phyloP scores from a whole-genome alignment of 805 yeast genomes.

The Tetrapisispora namnaoensis region DNA sequence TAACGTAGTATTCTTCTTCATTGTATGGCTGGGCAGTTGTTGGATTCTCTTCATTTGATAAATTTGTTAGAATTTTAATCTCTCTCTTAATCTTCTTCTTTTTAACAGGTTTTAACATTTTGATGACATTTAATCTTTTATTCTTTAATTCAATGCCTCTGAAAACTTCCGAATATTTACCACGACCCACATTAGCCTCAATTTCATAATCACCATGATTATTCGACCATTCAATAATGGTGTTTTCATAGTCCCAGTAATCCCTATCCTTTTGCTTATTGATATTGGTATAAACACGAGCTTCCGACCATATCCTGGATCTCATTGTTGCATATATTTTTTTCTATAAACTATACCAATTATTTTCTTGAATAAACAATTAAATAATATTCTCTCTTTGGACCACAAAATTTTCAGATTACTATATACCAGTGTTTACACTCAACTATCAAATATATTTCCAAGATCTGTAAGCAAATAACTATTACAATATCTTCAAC shows the following conservation, averaged over 20 bases:
- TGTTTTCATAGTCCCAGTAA: constrained; percentile 82
- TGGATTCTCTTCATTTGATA: constrained; percentile 36
- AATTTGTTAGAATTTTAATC: constrained; percentile 74
- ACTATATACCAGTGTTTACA: no score
- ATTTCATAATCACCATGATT: constrained; percentile 59
- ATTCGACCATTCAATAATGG: constrained; percentile 51
- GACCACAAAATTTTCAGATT: no score
- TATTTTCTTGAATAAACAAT: no score
- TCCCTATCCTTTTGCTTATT: constrained; percentile 56
- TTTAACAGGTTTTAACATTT: constrained; percentile 87
- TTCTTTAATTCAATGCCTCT: constrained; percentile 65
- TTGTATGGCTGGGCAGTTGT: constrained; percentile 20
- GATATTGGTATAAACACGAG: constrained; percentile 67
- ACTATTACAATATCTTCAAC: no score
- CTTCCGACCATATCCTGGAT: constrained; percentile 34
- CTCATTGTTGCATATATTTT: constrained; percentile 14
- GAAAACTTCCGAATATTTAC: constrained; percentile 92
- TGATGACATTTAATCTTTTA: constrained; percentile 64
- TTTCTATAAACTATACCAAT: background rate
- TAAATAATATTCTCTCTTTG: no score
- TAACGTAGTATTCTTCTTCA: constrained; percentile 22
- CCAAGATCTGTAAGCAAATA: no score
- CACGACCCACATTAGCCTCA: constrained; percentile 77
- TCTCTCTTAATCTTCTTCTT: constrained; percentile 86
- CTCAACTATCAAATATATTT: no score